Evolutionary conservation across 225 moss, liverwort and hornwort species (phyloP).

Genomic region (Neckera pumila): DNA sequence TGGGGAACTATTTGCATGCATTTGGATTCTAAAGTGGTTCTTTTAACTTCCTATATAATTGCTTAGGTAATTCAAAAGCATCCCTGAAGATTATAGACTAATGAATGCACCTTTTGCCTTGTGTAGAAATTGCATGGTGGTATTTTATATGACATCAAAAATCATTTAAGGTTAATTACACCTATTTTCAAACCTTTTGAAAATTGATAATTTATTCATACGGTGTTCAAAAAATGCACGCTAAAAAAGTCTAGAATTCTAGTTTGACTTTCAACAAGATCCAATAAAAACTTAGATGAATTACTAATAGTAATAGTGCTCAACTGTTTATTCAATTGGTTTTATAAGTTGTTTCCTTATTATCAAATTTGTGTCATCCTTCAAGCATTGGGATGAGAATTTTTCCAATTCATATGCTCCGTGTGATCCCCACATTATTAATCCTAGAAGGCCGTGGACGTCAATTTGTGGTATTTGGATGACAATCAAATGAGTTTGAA

Average conservation of each 20-base stretch:
- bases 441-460: fast-evolving
- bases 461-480: neutral
- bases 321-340: neutral
- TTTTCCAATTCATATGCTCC: neutral
- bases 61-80: fast-evolving
- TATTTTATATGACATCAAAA: too few relatives aligned
- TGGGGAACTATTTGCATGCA: fast-evolving
- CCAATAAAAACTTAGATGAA: neutral
- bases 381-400: neutral
- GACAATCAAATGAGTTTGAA: neutral
- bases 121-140: neutral
- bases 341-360: neutral
- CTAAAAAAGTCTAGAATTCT: fast-evolving
- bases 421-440: neutral
- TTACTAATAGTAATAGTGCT: fast-evolving
- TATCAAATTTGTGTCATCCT: neutral
- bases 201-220: neutral
- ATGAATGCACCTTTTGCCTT: too few relatives aligned
- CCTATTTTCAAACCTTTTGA: fast-evolving
- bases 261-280: neutral
- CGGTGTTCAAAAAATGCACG: fast-evolving
- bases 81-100: neutral
- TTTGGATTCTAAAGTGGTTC: neutral
- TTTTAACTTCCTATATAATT: fast-evolving
- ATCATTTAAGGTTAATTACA: too few relatives aligned